Evolutionary conservation across 2,329 filamentous ascomycete species (phyloP).

Genomic region (Proliferodiscus dingleyae): DNA sequence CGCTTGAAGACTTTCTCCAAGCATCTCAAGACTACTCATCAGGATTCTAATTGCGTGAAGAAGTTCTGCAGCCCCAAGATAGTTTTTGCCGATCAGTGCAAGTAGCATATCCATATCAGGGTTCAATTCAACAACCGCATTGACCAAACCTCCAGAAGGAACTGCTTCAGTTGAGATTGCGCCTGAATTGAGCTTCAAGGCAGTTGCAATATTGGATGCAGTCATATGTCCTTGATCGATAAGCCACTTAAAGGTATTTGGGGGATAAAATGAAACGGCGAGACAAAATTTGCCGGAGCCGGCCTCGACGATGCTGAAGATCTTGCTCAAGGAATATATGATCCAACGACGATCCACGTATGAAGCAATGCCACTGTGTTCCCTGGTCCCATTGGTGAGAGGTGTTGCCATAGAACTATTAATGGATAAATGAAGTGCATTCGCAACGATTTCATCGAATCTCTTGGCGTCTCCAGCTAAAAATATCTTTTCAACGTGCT

Average conservation of each 20-base stretch:
- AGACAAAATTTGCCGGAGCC: conserved; percentile 24
- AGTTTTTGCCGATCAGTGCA: conserved; percentile 59
- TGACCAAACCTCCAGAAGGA: conserved; percentile 56
- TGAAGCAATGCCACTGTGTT: conserved; percentile 35
- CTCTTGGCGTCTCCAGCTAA: conserved; percentile 33
- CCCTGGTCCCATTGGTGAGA: conserved; percentile 5
- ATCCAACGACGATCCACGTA: conserved; percentile 62
- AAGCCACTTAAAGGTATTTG: conserved; percentile 53
- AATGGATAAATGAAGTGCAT: conserved; percentile 31
- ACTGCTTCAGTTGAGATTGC: conserved; percentile 34
- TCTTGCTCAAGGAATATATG: conserved; percentile 45
- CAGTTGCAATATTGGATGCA: conserved; percentile 52
- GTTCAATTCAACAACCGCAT: conserved; percentile 60
- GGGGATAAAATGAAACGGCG: conserved; percentile 41
- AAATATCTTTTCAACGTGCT: conserved; percentile 33
- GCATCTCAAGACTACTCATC: conserved; percentile 64
- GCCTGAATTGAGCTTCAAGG: conserved; percentile 47
- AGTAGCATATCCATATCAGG: conserved; percentile 63
- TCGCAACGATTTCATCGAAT: conserved; percentile 38
- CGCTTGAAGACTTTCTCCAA: conserved; percentile 22
- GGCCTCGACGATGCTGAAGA: conserved; percentile 35
- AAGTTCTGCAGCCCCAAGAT: conserved; percentile 61
- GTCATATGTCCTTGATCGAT: conserved; percentile 57
- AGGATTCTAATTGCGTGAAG: conserved; percentile 60
- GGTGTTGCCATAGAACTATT: conserved; percentile 7